Conservation (phyloP, 1,284 basidiomycete genomes). For the Nidula niveotomentosa region DNA sequence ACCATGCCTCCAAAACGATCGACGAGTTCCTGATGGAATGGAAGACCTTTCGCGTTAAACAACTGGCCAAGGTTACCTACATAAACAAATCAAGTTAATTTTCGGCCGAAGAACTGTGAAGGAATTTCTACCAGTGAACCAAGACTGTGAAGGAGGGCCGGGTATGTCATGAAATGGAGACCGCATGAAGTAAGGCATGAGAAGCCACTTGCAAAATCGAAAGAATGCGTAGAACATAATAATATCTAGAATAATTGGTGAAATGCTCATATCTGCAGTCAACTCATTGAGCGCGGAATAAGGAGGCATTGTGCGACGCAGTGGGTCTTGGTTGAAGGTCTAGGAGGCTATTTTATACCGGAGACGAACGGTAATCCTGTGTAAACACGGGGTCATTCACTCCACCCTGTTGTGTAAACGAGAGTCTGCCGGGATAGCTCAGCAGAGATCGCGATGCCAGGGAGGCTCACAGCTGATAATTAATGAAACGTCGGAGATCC, state of each 20-base stretch:
- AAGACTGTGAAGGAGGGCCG: slow-evolving; percentile 31
- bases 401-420: neutral
- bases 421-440: neutral
- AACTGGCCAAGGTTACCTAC: slow-evolving; percentile 48
- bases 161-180: slow-evolving; percentile 25
- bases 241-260: neutral
- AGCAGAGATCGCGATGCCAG: neutral
- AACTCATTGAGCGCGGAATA: neutral
- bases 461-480: no score
- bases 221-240: slow-evolving; percentile 1
- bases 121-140: slow-evolving; percentile 34
- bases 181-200: slow-evolving; percentile 10
- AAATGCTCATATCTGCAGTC: neutral
- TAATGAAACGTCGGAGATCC: no score
- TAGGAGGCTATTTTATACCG: neutral
- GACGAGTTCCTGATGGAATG: slow-evolving; percentile 44
- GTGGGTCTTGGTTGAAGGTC: neutral
- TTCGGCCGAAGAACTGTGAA: neutral
- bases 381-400: neutral
- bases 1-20: slow-evolving; percentile 46
- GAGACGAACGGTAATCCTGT: neutral
- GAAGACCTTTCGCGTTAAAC: slow-evolving; percentile 45
- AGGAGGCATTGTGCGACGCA: neutral
- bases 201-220: slow-evolving; percentile 10
- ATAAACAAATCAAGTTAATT: neutral